Conservation (phyloP, 495 filamentous ascomycete species). For the Amphirosellinia nigrospora region DNA sequence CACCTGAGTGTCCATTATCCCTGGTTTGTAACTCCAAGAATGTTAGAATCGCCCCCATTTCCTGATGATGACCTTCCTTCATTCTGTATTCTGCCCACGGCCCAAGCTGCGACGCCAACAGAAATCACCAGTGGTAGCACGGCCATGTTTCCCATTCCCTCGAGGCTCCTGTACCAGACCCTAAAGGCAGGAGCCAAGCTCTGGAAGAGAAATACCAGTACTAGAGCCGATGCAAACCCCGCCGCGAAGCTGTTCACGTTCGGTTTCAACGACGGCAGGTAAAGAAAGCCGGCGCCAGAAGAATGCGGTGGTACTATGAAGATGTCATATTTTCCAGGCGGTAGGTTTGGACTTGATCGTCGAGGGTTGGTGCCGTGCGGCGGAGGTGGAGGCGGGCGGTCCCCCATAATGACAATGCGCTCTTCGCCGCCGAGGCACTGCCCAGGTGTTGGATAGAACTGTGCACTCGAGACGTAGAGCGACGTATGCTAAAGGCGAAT, state of each 20-base stretch:
- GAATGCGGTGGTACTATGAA: conserved; percentile 97
- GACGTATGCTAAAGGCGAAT: conserved; percentile 27
- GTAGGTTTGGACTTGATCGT: conserved; percentile 63
- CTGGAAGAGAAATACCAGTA: conserved; percentile 68
- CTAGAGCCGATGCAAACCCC: conserved; percentile 75
- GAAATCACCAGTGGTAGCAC: conserved; percentile 66
- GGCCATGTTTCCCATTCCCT: conserved; percentile 64
- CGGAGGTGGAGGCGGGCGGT: conserved; percentile 59
- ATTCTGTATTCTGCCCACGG: conserved; percentile 69
- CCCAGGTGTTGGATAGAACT: not conserved
- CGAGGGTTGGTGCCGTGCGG: conserved; percentile 70
- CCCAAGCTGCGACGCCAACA: conserved; percentile 79
- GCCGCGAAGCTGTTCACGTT: conserved; percentile 90
- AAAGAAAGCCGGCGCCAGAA: conserved; percentile 87
- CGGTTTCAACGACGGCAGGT: conserved; percentile 85
- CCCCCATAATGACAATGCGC: conserved; percentile 45
- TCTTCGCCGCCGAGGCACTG: conserved; percentile 6
- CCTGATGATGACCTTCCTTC: conserved; percentile 45
- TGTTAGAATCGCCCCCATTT: conserved; percentile 36
- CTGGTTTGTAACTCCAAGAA: conserved; percentile 36
- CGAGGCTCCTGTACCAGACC: conserved; percentile 69
- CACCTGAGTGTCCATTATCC: conserved; percentile 29
- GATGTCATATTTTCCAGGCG: conserved; percentile 90
- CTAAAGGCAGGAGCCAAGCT: conserved; percentile 71
- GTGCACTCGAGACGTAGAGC: conserved; percentile 4